phyloP scores from a whole-genome alignment of 257 asterid species.

The Linderniella brevidens region DNA sequence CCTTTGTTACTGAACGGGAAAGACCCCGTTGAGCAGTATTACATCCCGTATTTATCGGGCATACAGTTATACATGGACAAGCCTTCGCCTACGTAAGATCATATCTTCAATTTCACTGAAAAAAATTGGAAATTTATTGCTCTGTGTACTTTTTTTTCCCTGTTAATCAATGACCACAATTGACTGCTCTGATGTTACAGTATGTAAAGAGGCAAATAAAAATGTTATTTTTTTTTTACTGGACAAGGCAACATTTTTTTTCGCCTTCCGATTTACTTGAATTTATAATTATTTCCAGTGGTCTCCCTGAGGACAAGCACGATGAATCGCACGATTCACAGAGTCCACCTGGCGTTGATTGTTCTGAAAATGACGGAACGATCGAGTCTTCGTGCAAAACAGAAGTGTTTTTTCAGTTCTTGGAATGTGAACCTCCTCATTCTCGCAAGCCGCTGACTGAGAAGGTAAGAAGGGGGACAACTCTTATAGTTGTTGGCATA shows the following conservation, averaged over 20 bases:
- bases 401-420: constrained; percentile 22
- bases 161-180: no score
- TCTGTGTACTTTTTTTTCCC: constrained; percentile 4
- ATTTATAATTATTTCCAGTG: no score
- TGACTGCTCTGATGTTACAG: no score
- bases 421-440: constrained; percentile 54
- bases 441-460: constrained; percentile 49
- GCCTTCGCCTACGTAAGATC: constrained; percentile 24
- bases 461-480: constrained; percentile 48
- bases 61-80: constrained; percentile 56
- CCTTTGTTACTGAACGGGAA: constrained; percentile 36
- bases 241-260: no score
- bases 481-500: no score
- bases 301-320: no score
- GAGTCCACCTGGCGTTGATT: no score
- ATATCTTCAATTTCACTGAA: constrained; percentile 15
- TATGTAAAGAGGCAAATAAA: no score
- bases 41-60: constrained; percentile 66
- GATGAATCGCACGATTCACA: no score
- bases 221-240: no score
- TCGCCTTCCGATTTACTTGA: no score
- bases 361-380: no score
- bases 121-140: constrained; percentile 17
- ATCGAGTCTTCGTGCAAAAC: constrained; percentile 4
- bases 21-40: constrained; percentile 44